A percentile compares a stretch with the other conserved stretches of the same genome.
phyloP scores from a whole-genome alignment of 139 green algal genomes.

The Tetradesmus obliquus region DNA sequence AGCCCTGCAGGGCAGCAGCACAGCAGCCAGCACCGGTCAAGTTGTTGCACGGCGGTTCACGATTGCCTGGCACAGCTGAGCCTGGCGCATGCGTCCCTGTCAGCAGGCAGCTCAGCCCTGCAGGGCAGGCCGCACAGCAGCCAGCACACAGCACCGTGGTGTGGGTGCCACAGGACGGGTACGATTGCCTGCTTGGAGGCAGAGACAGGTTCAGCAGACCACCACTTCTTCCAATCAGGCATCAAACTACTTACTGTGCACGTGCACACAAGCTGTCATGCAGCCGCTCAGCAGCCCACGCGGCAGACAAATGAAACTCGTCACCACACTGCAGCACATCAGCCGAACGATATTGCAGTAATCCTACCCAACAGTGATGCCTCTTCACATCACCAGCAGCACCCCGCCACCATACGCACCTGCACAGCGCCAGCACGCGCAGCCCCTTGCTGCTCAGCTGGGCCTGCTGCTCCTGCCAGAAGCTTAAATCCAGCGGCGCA shows the following conservation, averaged over 20 bases:
- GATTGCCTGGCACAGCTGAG: no score
- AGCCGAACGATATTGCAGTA: neutral
- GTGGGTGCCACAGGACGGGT: no score
- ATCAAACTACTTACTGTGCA: no score
- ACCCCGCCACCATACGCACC: slow-evolving; percentile 16
- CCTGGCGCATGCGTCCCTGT: no score
- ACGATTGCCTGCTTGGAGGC: no score
- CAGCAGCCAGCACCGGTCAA: neutral
- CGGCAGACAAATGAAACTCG: neutral
- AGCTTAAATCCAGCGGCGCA: slow-evolving; percentile 33
- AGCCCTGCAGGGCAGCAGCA: slow-evolving; percentile 27
- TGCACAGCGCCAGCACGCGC: slow-evolving; percentile 56
- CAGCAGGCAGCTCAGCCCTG: no score
- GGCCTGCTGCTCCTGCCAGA: slow-evolving; percentile 48
- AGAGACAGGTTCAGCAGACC: no score
- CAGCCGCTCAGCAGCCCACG: neutral
- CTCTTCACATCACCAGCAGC: neutral
- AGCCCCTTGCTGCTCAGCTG: slow-evolving; percentile 51
- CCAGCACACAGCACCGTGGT: neutral
- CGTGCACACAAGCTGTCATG: no score
- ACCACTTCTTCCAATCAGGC: no score
- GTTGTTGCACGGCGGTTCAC: no score
- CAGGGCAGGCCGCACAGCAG: neutral
- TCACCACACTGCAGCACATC: neutral
- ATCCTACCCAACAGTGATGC: neutral